Base-by-base conservation (phyloP, 768 basidiomycete species). In the Serendipita sp. region DNA sequence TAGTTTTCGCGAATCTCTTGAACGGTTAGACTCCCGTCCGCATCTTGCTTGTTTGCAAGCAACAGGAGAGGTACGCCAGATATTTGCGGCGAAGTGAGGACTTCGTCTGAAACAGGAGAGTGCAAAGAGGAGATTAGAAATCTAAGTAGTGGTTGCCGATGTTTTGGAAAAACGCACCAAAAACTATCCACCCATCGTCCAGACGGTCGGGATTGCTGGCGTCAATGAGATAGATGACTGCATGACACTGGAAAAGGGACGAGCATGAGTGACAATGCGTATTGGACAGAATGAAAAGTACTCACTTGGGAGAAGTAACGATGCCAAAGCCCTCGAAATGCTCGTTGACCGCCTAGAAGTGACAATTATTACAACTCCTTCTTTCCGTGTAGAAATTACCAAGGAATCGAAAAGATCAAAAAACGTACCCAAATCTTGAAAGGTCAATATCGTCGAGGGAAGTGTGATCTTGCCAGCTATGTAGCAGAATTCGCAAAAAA, bases 401-500 rank as follows among this genome's bases (percentile, higher is more conserved):
- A 41, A 45, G n/a, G 45, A n/a, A 45, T 10, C 45, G n/a, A 45
- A 45, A 45, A n/a, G 45, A 45, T n/a, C n/a, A n/a, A n/a, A n/a
- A n/a, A n/a, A n/a, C 0, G 95, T 95, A 10, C 96, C 95, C 8
- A 99, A 79, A 72, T 99, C 96, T 85, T 92, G 96, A 79, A 98
- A 97, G 71, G 92, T 90, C 32, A 98, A 82, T 34, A 95, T 88
- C 0, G 92, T 93, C 0, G 93, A 95, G 0, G 96, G 92, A 3
- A 99, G 80, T 0, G 85, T 86, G 66, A 98, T 93, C 72, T 90
- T 91, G 45, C 95, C 96, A 74, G 89, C 95, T 96, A 70, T 15
- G 44, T 18, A n/a, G n/a, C n/a, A n/a, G n/a, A n/a, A n/a, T n/a
- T n/a, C n/a, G n/a, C n/a, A n/a, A n/a, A n/a, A n/a, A n/a, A n/a